Evolutionary conservation across 2,329 filamentous ascomycete genomes (phyloP), one percentile per base, ranked within the genome.

Genomic region (Thielaviopsis musarum): DNA sequence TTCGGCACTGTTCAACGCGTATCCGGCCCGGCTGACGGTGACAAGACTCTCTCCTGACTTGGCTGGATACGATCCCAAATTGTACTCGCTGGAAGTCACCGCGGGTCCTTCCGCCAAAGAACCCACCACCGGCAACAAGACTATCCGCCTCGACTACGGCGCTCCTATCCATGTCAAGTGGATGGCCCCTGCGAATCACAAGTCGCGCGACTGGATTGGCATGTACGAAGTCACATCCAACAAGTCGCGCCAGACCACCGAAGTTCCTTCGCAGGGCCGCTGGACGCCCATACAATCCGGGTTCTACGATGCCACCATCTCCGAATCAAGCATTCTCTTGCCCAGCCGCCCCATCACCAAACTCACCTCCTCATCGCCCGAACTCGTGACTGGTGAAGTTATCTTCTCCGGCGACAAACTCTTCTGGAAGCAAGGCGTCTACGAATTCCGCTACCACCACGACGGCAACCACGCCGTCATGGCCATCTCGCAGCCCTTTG

Each of bases 181-280:
- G 93, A 87, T 82, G 28, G 93, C 91, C 0, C 91, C 93, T 0
- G 77, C 83, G 45, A 88, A 90, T 64, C 93, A 97, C 71, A 85
- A 84, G 72, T 90, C 87, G 69, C 87, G 85, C 66, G 93, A 98
- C 70, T 98, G 93, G 93, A 84, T 98, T 58, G 91, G 91, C 3
- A 77, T 98, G 5, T 98, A 97, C 74, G 90, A 91, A 81, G 89
- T 98, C 2, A 90, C 89, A 2, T 91, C 97, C 71, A 98, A 96
- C 68, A 81, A 83, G 6, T 93, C 88, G 7, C 82, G 91, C 49
- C 88, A 95, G 48, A 75, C 85, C 15, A 95, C 93, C 1, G 84
- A 88, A 57, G 82, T 96, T 10, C 82, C 88, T 3, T 94, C 89
- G 1, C 82, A 91, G 59, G 91, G 91, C 45, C 83, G 93, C 60